These are phyloP conservation scores for Lepidium aucheri DNA, from an alignment of 345 rosid genomes.

Conservation along the genomic window DNA sequence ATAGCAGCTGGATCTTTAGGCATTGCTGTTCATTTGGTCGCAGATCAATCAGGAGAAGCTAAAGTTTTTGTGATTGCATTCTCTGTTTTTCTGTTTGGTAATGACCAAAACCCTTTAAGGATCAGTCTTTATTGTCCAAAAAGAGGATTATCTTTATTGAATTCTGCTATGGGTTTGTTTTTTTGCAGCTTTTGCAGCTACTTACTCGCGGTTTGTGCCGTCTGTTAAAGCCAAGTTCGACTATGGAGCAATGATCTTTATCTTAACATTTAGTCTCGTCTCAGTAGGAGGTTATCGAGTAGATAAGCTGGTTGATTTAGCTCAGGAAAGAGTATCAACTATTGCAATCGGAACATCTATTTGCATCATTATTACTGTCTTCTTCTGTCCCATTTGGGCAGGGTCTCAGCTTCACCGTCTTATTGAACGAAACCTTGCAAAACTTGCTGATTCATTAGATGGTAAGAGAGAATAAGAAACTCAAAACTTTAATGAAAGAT, in stretches of 20 bases:
- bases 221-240: slow-evolving; percentile 59
- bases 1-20: slow-evolving; percentile 63
- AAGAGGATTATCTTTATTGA: background rate
- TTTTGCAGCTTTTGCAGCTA: slow-evolving; percentile 57
- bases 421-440: slow-evolving; percentile 45
- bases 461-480: slow-evolving; percentile 28
- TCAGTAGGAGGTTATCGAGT: slow-evolving; percentile 59
- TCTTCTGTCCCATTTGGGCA: slow-evolving; percentile 70
- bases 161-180: slow-evolving; percentile 1
- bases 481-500: background rate
- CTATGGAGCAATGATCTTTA: slow-evolving; percentile 68
- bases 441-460: slow-evolving; percentile 52
- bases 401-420: slow-evolving; percentile 63
- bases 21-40: slow-evolving; percentile 57
- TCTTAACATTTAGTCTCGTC: slow-evolving; percentile 71
- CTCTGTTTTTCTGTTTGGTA: slow-evolving; percentile 63
- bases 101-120: background rate
- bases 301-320: slow-evolving; percentile 45
- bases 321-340: slow-evolving; percentile 55
- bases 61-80: slow-evolving; percentile 48
- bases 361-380: slow-evolving; percentile 48
- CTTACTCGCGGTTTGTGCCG: slow-evolving; percentile 74
- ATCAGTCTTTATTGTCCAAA: background rate
- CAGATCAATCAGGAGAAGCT: slow-evolving; percentile 40
- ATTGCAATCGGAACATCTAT: slow-evolving; percentile 54